Conservation (phyloP, 2,329 filamentous ascomycete genomes). For the Xylaria sp. region DNA sequence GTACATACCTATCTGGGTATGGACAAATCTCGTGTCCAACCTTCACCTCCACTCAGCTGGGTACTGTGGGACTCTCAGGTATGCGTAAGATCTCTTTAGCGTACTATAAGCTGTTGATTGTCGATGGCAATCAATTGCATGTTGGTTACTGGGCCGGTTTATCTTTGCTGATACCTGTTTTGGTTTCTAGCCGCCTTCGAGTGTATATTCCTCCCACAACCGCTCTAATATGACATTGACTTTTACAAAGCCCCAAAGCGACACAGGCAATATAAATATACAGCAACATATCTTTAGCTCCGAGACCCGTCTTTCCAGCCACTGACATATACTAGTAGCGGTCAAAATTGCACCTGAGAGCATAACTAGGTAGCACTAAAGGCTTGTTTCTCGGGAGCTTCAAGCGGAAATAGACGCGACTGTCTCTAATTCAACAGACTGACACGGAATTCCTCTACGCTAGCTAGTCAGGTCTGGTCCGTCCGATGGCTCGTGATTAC, state of each 20-base stretch:
- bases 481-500: background rate
- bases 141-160: background rate
- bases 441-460: background rate
- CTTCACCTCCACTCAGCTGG: constrained; percentile 8
- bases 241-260: background rate
- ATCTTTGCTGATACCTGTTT: constrained; percentile 6
- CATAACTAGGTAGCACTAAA: background rate
- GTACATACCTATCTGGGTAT: background rate
- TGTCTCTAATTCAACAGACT: background rate
- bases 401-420: constrained; percentile 23
- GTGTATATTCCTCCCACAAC: background rate
- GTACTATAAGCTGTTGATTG: background rate
- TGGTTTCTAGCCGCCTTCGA: background rate
- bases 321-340: background rate
- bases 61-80: background rate
- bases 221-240: constrained; percentile 14
- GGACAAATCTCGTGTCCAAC: constrained; percentile 14
- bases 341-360: constrained; percentile 1
- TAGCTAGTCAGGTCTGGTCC: background rate
- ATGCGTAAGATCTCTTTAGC: background rate
- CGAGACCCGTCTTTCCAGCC: background rate
- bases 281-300: background rate
- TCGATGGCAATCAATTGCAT: constrained; percentile 18
- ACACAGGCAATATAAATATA: background rate
- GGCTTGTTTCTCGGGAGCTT: constrained; percentile 17